These are phyloP conservation scores for Fusarium cicatricum DNA, from an alignment of 2,329 filamentous ascomycete genomes.

Conservation along the genomic window DNA sequence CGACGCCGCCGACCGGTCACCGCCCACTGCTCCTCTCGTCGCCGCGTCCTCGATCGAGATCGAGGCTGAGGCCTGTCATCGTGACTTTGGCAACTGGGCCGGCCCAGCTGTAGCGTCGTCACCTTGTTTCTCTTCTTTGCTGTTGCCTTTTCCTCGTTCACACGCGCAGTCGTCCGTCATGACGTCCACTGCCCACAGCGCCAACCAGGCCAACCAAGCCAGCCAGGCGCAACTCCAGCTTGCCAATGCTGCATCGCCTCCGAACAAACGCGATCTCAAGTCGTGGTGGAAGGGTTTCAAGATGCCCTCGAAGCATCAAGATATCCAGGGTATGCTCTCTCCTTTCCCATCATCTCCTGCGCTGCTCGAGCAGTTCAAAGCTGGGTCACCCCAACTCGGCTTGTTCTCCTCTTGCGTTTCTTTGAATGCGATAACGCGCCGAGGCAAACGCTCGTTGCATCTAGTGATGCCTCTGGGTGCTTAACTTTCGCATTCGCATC, in stretches of 20 bases:
- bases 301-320: slow-evolving; percentile 66
- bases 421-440: slow-evolving; percentile 7
- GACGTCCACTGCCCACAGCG: slow-evolving; percentile 49
- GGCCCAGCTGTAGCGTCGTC: slow-evolving; percentile 40
- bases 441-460: background rate
- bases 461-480: background rate
- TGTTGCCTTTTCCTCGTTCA: slow-evolving; percentile 9
- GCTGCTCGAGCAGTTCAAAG: slow-evolving; percentile 8
- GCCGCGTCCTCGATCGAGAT: slow-evolving; percentile 24
- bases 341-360: slow-evolving; percentile 9
- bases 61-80: slow-evolving; percentile 37
- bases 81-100: slow-evolving; percentile 42
- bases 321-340: slow-evolving; percentile 58
- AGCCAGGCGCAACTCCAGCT: slow-evolving; percentile 43
- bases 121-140: slow-evolving; percentile 16
- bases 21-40: slow-evolving; percentile 25
- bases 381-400: slow-evolving; percentile 6
- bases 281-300: slow-evolving; percentile 99
- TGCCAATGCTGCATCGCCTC: slow-evolving; percentile 69
- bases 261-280: slow-evolving; percentile 85
- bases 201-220: slow-evolving; percentile 45
- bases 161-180: slow-evolving; percentile 41
- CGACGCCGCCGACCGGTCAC: slow-evolving; percentile 25
- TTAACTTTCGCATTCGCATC: slow-evolving; percentile 4
- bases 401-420: background rate